A percentile compares a stretch with the other conserved stretches of the same genome.
These are phyloP conservation scores for Boletus calvinii DNA, from an alignment of 1,284 basidiomycete genomes.

Conservation along the genomic window DNA sequence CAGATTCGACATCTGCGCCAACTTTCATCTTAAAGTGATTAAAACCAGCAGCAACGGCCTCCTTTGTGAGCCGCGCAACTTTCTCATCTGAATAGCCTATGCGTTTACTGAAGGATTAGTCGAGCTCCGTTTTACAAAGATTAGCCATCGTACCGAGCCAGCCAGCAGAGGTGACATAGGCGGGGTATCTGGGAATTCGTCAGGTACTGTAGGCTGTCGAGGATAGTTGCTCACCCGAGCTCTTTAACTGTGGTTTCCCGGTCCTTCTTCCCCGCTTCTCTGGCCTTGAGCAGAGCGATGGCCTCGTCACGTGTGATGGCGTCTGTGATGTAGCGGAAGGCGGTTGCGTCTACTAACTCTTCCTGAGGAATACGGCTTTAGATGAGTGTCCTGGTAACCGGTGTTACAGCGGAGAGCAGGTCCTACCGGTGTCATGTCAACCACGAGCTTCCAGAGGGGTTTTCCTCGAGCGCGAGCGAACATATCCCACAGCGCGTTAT, in stretches of 20 bases:
- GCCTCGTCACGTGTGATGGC: constrained; percentile 91
- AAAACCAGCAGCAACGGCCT: constrained; percentile 84
- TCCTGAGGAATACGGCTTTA: constrained; percentile 46
- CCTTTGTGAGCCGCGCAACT: constrained; percentile 80
- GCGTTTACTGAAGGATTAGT: constrained; percentile 3
- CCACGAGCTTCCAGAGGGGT: constrained; percentile 83
- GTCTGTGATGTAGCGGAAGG: constrained; percentile 93
- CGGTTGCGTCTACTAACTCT: constrained; percentile 81
- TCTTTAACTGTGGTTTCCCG: constrained; percentile 73
- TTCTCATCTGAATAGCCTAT: constrained; percentile 84
- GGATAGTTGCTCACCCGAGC: constrained; percentile 45
- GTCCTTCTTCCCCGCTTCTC: constrained; percentile 74
- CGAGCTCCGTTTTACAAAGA: not conserved
- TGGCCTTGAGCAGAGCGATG: constrained; percentile 75
- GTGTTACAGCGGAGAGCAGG: not conserved
- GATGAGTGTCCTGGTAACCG: not conserved
- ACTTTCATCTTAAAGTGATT: constrained; percentile 99
- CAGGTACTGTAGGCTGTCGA: not conserved
- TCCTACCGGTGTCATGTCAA: constrained; percentile 77
- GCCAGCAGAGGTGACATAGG: constrained; percentile 92
- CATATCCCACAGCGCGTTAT: constrained; percentile 84
- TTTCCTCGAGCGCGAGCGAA: constrained; percentile 75
- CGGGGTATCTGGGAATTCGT: constrained; percentile 68
- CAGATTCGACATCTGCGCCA: constrained; percentile 78
- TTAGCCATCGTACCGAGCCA: constrained; percentile 63